A percentile compares a stretch with the other conserved stretches of the same genome.
phyloP scores from a whole-genome alignment of 208 protist genomes.

The Leptomonas pyrrhocoris region DNA sequence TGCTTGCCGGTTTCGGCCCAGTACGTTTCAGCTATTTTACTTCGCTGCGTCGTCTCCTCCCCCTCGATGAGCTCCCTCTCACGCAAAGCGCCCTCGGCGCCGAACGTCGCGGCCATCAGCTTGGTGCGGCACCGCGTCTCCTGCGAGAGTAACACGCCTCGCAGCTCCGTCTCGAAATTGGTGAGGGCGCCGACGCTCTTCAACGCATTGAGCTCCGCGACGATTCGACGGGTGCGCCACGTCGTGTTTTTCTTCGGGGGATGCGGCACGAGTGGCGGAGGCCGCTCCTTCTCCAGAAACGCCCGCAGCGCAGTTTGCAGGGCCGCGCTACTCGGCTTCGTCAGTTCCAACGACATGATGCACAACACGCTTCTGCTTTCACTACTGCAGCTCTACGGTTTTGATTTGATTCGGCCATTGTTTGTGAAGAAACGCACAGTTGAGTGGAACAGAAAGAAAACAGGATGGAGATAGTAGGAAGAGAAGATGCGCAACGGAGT shows the following conservation, averaged over 20 bases:
- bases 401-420: not conserved
- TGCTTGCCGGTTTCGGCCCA: not conserved
- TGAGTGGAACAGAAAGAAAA: too few species aligned
- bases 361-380: not conserved
- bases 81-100: slow-evolving; percentile 51
- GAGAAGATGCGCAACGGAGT: too few species aligned
- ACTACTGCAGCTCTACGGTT: too few species aligned
- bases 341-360: slow-evolving; percentile 9
- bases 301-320: slow-evolving; percentile 35
- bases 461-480: too few species aligned
- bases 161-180: slow-evolving; percentile 56
- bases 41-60: slow-evolving; percentile 39
- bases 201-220: slow-evolving; percentile 57
- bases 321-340: slow-evolving; percentile 15
- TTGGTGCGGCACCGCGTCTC: slow-evolving; percentile 59
- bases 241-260: slow-evolving; percentile 24
- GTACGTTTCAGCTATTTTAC: slow-evolving; percentile 6
- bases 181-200: slow-evolving; percentile 31
- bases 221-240: slow-evolving; percentile 64
- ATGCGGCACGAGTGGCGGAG: slow-evolving; percentile 26
- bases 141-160: slow-evolving; percentile 49
- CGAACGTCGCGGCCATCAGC: slow-evolving; percentile 39
- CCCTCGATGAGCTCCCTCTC: slow-evolving; percentile 34
- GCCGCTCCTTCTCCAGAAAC: slow-evolving; percentile 7
- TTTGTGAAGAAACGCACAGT: not conserved